Conservation (phyloP, 2,329 filamentous ascomycete species). For the Phialophora verrucosa region DNA sequence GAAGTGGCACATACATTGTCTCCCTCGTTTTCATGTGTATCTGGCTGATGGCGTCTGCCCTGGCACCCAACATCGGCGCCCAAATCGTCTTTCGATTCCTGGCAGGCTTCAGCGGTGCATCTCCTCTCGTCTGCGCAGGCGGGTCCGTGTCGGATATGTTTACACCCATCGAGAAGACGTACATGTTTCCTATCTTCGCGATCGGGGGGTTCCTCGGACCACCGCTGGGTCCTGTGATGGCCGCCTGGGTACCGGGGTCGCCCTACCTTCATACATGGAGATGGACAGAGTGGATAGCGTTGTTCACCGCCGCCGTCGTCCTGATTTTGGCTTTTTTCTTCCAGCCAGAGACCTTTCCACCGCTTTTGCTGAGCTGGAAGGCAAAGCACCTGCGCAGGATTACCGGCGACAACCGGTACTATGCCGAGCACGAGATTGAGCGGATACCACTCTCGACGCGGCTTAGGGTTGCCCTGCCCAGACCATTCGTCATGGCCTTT, state of each 20-base stretch:
- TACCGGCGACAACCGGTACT: constrained; percentile 50
- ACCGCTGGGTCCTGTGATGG: constrained; percentile 39
- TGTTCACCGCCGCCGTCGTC: constrained; percentile 46
- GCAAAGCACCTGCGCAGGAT: constrained; percentile 42
- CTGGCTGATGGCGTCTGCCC: constrained; percentile 55
- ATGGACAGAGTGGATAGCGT: constrained; percentile 54
- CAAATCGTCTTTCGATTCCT: constrained; percentile 58
- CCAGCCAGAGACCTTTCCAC: constrained; percentile 58
- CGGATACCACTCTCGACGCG: constrained; percentile 51
- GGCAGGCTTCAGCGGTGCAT: constrained; percentile 57
- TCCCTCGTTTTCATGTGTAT: constrained; percentile 56
- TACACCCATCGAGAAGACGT: neutral
- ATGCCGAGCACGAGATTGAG: constrained; percentile 46
- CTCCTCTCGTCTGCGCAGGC: constrained; percentile 46
- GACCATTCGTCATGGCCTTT: constrained; percentile 8
- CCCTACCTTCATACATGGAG: constrained; percentile 49
- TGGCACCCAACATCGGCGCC: constrained; percentile 54
- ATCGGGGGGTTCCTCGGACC: constrained; percentile 39
- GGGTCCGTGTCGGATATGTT: constrained; percentile 11
- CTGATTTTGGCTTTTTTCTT: constrained; percentile 49
- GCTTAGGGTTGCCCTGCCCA: neutral
- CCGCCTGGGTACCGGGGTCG: constrained; percentile 51
- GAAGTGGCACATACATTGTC: constrained; percentile 57
- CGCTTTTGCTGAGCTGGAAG: constrained; percentile 53
- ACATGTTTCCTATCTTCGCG: constrained; percentile 55